These are phyloP conservation scores for Trichoderma sp. DNA, from an alignment of 2,329 filamentous ascomycete species.

Conservation along the genomic window DNA sequence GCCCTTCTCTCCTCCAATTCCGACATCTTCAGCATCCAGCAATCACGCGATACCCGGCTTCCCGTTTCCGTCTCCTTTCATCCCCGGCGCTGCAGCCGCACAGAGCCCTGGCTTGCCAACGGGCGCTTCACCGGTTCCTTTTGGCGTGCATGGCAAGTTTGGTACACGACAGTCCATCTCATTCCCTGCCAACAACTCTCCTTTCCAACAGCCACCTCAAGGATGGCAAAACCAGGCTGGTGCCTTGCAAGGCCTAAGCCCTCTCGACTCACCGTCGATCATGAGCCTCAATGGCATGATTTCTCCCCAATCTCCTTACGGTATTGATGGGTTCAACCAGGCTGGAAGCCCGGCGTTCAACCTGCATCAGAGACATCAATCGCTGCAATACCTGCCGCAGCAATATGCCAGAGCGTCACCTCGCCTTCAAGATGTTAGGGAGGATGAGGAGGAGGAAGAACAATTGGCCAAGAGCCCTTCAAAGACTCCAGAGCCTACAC, in stretches of 20 bases:
- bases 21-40: conserved; percentile 74
- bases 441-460: conserved; percentile 72
- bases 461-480: conserved; percentile 49
- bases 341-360: conserved; percentile 43
- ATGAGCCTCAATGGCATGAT: conserved; percentile 53
- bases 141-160: conserved; percentile 58
- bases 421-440: conserved; percentile 68
- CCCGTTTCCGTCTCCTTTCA: conserved; percentile 58
- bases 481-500: conserved; percentile 51
- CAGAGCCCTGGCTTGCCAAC: conserved; percentile 64
- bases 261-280: conserved; percentile 64
- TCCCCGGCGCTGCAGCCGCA: conserved; percentile 57
- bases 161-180: conserved; percentile 73
- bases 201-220: conserved; percentile 61
- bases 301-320: conserved; percentile 64
- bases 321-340: conserved; percentile 48
- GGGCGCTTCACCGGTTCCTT: conserved; percentile 70
- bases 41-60: conserved; percentile 57
- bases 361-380: conserved; percentile 57
- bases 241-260: conserved; percentile 51
- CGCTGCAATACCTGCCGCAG: conserved; percentile 56
- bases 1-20: conserved; percentile 80
- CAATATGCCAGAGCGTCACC: conserved; percentile 58
- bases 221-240: conserved; percentile 59
- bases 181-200: conserved; percentile 61